Base-by-base conservation (phyloP, 1,284 basidiomycete genomes). In the Moesziomyces parantarcticus region DNA sequence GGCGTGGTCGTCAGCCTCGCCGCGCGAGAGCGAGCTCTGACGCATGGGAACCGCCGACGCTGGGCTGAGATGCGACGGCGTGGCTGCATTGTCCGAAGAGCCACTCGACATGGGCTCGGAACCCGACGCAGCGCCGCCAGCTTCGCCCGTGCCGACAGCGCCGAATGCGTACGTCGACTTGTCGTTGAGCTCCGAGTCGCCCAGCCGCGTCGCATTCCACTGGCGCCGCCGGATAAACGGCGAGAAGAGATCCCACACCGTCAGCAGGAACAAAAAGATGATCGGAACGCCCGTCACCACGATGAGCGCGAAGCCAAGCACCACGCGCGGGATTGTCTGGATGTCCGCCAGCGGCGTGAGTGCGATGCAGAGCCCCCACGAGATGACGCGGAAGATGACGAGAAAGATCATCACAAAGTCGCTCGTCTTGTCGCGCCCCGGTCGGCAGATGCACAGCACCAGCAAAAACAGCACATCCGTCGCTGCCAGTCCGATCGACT, bases 381-480 rank as follows among this genome's bases (percentile, higher is more conserved):
- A 61, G 22, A 71, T 57, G 20, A 83, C 54, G 21, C 78, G 76
- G 62, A 79, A 77, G 29, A 78, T 44, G n/a, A 72, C 23, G 3
- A 82, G 58, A 16, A 83, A 44, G 51, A 77, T 76, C 61, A 76
- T 78, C n/a, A 82, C 76, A 50, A 71, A 75, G 58, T 83, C 76
- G 43, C 59, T 68, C 50, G 75, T 72, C 48, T 67, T 76, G 60
- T 82, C 77, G 8, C 78, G 61, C 4, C 73, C 80, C 0, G 81
- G 81, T 1, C 82, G 60, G 25, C 76, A 70, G 44, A 78, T 58
- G 53, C 76, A 64, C 34, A 82, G 64, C 44, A 68, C 62, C 3
- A 76, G 36, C 45, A 82, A 77, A 45, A 79, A 74, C 29, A 84
- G 54, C 48, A 78, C n/a, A 22, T 83, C 81, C 11, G 80, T 64